Evolutionary conservation across 371 early-diverging fungal species (phyloP).

Genomic region (Apophysomyces elegans): DNA sequence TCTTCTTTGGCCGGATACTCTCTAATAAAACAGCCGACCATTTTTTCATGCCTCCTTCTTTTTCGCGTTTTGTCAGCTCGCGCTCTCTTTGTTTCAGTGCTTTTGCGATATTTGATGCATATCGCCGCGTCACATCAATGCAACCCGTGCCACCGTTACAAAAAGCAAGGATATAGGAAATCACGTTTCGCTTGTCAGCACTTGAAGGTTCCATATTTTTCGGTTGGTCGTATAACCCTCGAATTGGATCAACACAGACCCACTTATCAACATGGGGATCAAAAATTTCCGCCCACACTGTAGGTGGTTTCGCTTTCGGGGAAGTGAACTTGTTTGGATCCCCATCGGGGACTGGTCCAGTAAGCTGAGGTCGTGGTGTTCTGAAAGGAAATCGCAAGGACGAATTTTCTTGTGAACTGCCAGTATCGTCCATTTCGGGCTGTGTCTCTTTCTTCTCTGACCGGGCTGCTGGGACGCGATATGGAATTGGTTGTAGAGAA

Average conservation of each 20-base stretch:
- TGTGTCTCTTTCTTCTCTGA: background rate
- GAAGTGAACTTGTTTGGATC: conserved; percentile 31
- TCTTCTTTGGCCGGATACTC: conserved; percentile 25
- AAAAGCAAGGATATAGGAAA: conserved; percentile 69
- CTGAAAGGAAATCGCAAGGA: conserved; percentile 28
- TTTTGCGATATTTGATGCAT: conserved; percentile 58
- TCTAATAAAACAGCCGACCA: conserved; percentile 39
- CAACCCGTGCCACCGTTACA: conserved; percentile 42
- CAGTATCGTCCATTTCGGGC: background rate
- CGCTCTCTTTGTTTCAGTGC: conserved; percentile 61
- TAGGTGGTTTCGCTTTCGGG: conserved; percentile 38
- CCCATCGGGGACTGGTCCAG: conserved; percentile 20
- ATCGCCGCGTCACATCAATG: conserved; percentile 75
- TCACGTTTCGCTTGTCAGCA: conserved; percentile 37
- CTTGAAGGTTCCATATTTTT: conserved; percentile 56
- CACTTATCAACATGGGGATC: conserved; percentile 48
- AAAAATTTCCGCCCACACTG: conserved; percentile 69
- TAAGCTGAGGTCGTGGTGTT: conserved; percentile 16
- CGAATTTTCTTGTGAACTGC: background rate
- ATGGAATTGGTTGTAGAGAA: conserved; percentile 70
- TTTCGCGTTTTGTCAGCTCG: conserved; percentile 43
- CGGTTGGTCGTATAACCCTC: conserved; percentile 56
- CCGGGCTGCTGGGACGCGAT: conserved; percentile 38
- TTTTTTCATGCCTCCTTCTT: conserved; percentile 33
- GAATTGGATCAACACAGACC: conserved; percentile 70